Percentiles rank a stretch among this genome's conserved stretches.
These are phyloP conservation scores for Streptanthus diversifolius DNA, from an alignment of 345 rosid species.

Conservation along the genomic window DNA sequence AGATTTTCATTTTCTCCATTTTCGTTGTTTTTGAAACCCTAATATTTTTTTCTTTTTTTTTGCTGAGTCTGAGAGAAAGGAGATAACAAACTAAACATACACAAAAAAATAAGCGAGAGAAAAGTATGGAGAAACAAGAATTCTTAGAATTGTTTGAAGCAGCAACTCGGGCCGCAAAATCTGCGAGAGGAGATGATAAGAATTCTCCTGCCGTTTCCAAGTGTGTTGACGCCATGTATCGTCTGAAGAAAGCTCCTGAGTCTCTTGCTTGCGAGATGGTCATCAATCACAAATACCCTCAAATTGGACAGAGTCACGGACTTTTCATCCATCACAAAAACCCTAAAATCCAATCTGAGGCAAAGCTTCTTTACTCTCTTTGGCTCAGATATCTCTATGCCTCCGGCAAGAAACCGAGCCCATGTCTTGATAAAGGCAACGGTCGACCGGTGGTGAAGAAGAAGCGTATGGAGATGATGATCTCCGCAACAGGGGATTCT, in stretches of 20 bases:
- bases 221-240: not conserved
- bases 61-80: too few species aligned
- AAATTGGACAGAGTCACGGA: not conserved
- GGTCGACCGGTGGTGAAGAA: not conserved
- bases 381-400: too few species aligned
- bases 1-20: too few species aligned
- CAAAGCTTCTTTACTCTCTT: too few species aligned
- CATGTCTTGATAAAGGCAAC: not conserved
- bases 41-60: too few species aligned
- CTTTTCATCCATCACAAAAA: constrained; percentile 1
- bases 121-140: not conserved
- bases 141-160: not conserved
- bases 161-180: not conserved
- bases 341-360: too few species aligned
- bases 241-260: constrained; percentile 3
- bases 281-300: not conserved
- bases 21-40: too few species aligned
- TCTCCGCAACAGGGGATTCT: not conserved
- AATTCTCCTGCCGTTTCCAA: not conserved
- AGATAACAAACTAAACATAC: not conserved
- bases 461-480: too few species aligned
- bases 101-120: too few species aligned
- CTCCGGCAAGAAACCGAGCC: not conserved
- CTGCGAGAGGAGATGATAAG: not conserved
- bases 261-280: constrained; percentile 5